These are phyloP conservation scores for Dalbergia oliveri DNA, from an alignment of 306 rosid species.

Conservation along the genomic window DNA sequence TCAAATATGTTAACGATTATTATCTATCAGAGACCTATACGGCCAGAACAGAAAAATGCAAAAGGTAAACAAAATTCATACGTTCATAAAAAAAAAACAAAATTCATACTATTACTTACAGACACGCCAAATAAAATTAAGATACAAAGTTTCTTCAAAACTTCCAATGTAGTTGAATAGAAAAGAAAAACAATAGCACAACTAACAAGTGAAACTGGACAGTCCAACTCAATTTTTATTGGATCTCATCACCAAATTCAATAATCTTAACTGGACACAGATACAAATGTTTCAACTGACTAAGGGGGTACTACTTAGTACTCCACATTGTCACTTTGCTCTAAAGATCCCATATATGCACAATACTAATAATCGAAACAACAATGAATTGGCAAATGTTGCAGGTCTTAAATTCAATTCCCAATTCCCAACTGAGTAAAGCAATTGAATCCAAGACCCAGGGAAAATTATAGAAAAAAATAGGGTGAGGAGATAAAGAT, in stretches of 20 bases:
- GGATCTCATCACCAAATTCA: slow-evolving; percentile 14
- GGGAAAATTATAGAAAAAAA: neutral
- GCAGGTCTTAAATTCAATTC: slow-evolving; percentile 14
- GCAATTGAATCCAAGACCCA: neutral
- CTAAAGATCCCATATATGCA: slow-evolving; percentile 30
- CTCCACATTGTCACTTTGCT: slow-evolving; percentile 7
- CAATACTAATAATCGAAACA: slow-evolving; percentile 19
- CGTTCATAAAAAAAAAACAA: too few species aligned
- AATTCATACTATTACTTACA: neutral
- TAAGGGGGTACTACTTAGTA: neutral
- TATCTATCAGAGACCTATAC: neutral
- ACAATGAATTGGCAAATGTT: slow-evolving; percentile 36
- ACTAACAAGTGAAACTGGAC: neutral
- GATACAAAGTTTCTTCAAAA: neutral
- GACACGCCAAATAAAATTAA: neutral
- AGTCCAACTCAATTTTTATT: slow-evolving; percentile 29
- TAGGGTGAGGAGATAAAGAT: neutral
- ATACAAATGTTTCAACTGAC: slow-evolving; percentile 1
- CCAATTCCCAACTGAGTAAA: neutral
- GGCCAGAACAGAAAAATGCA: too few species aligned
- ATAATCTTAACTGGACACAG: slow-evolving; percentile 4
- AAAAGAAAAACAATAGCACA: neutral
- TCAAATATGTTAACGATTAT: neutral
- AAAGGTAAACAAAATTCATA: neutral
- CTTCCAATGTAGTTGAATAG: neutral